Conservation (phyloP, 2,329 filamentous ascomycete genomes). For the Trichoderma sp. region DNA sequence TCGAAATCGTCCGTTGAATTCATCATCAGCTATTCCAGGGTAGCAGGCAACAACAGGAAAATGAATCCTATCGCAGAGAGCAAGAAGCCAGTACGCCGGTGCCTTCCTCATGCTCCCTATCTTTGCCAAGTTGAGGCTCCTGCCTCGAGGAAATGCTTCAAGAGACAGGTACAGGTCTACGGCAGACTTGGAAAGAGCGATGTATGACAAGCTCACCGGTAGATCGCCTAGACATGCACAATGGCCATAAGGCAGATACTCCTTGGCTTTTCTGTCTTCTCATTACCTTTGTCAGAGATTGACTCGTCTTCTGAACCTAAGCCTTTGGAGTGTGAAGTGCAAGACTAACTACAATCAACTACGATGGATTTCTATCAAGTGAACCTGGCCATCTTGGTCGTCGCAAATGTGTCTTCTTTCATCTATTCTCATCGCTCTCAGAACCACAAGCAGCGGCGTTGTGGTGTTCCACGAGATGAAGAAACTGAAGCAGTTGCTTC, state of each 20-base stretch:
- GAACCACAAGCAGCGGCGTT: not conserved
- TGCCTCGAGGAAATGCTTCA: not conserved
- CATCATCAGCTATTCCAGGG: not conserved
- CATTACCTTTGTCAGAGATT: not conserved
- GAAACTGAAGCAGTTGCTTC: not conserved
- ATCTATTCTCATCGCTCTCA: constrained; percentile 28
- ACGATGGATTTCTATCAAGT: constrained; percentile 21
- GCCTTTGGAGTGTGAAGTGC: not conserved
- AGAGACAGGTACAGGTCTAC: not conserved
- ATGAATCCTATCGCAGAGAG: not conserved
- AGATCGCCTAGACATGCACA: not conserved
- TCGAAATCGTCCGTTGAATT: not conserved
- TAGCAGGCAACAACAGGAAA: not conserved
- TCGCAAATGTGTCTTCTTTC: constrained; percentile 28
- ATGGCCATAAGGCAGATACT: not conserved
- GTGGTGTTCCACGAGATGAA: not conserved
- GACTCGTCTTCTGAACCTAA: not conserved
- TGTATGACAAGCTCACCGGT: not conserved
- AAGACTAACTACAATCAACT: not conserved
- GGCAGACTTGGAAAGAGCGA: not conserved
- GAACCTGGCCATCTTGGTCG: constrained; percentile 1
- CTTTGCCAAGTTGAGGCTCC: not conserved
- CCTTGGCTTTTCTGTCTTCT: not conserved
- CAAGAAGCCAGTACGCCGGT: not conserved
- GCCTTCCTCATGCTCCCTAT: not conserved